A percentile compares a stretch with the other conserved stretches of the same genome.
These are phyloP conservation scores for Styphnolobium japonicum DNA, from an alignment of 306 rosid species.

Conservation along the genomic window DNA sequence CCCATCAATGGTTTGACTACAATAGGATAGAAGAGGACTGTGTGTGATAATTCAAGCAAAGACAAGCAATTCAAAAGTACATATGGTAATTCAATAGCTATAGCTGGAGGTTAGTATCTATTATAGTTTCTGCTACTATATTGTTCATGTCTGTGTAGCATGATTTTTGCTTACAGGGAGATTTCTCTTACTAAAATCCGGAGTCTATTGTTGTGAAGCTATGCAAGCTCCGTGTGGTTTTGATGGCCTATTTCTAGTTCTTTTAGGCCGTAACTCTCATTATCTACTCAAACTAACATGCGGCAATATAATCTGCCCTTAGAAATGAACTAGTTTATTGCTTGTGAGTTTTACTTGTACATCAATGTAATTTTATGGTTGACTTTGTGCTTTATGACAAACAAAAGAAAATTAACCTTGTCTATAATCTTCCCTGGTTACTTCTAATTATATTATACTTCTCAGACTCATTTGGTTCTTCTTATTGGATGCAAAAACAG, in stretches of 20 bases:
- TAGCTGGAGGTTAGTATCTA: too few relatives aligned
- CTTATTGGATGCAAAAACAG: constrained; percentile 43
- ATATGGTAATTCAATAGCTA: too few relatives aligned
- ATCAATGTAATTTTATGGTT: background rate
- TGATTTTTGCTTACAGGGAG: too few relatives aligned
- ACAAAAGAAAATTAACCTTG: background rate
- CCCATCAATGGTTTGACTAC: too few relatives aligned
- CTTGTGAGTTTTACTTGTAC: background rate
- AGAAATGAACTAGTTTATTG: background rate
- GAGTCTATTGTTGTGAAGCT: background rate
- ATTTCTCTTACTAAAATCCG: background rate
- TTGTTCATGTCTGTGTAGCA: too few relatives aligned
- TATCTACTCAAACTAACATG: background rate
- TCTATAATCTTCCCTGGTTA: background rate
- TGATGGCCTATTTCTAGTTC: background rate
- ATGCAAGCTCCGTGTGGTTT: background rate
- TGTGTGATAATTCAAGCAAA: too few relatives aligned
- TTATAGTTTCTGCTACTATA: too few relatives aligned
- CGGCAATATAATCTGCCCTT: background rate
- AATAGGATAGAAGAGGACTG: too few relatives aligned
- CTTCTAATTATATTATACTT: background rate
- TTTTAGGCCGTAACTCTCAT: background rate
- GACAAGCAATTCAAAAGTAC: too few relatives aligned
- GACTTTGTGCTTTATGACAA: background rate
- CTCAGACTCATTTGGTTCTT: background rate